phyloP scores from a whole-genome alignment of 2,329 filamentous ascomycete genomes.

The Westerdykella sp. region DNA sequence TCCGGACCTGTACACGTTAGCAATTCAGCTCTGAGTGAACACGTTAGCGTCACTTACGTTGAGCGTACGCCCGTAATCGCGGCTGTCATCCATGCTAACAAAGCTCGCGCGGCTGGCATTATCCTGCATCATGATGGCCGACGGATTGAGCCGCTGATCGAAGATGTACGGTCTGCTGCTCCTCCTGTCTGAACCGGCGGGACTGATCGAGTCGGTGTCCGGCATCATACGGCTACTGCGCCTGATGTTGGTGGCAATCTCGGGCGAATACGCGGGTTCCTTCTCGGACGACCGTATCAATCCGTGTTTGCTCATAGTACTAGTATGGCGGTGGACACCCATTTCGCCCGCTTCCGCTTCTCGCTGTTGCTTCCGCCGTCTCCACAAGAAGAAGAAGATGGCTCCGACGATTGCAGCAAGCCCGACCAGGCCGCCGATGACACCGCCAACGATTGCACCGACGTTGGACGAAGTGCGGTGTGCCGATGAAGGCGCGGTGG shows the following conservation, averaged over 20 bases:
- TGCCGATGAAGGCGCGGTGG: constrained; percentile 14
- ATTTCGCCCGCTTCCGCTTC: constrained; percentile 15
- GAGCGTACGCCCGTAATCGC: constrained; percentile 44
- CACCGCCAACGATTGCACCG: constrained; percentile 44
- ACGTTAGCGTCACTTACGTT: constrained; percentile 29
- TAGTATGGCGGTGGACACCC: constrained; percentile 39
- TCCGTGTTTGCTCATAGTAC: constrained; percentile 45
- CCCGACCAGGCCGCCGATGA: constrained; percentile 38
- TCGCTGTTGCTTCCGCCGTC: constrained; percentile 23
- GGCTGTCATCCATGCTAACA: constrained; percentile 42
- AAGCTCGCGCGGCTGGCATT: constrained; percentile 44
- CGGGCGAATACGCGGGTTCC: constrained; percentile 15
- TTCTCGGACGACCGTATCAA: constrained; percentile 33
- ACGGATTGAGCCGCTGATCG: constrained; percentile 46
- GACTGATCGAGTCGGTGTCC: constrained; percentile 31
- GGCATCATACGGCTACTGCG: constrained; percentile 21
- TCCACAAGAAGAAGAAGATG: constrained; percentile 38
- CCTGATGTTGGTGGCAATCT: constrained; percentile 18
- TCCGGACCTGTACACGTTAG: constrained; percentile 23
- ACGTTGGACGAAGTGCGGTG: constrained; percentile 19
- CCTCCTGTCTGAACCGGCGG: constrained; percentile 32
- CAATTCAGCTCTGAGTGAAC: not conserved
- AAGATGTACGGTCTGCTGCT: constrained; percentile 43
- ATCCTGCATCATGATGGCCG: constrained; percentile 42
- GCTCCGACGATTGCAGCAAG: constrained; percentile 34